Evolutionary conservation across 495 filamentous ascomycete genomes (phyloP), one percentile per base, ranked within the genome.

Genomic region (Trichocladium antarcticum): DNA sequence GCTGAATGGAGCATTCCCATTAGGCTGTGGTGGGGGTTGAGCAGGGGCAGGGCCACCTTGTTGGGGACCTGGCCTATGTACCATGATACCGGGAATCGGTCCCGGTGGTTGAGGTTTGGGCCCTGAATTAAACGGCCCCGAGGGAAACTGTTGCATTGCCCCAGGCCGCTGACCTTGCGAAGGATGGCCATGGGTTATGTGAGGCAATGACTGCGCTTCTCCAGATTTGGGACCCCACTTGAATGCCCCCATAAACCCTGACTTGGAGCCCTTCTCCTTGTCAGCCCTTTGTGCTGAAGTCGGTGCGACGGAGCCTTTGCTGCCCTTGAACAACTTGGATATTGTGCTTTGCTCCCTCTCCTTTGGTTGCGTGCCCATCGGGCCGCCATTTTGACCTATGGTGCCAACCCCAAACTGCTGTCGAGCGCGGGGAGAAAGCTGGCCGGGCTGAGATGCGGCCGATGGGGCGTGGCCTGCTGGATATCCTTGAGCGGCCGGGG

Each of bases 301-400:
- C 29, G 39, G 42, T 0, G 38, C 27, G 8, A 16, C 16, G 1
- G 56, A 37, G 3, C 42, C 28, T 14, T 59, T 63, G 21, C 36
- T 50, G 24, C 58, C 57, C 32, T 57, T 61, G 36, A 65, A 57
- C 37, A 65, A 39, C 50, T 61, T 65, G 9, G 62, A 59, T n/a
- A 67, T 41, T 0, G 61, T 61, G 50, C 61, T 61, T 31, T 63
- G 62, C 32, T 64, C 57, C 24, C 58, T 61, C 43, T 60, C 54
- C 40, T 50, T 55, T 8, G 37, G 36, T 17, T 42, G 56, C 2
- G 35, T 36, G 3, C 48, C 29, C 37, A 43, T 46, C 1, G 57
- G 49, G 28, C 38, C 34, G 10, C 42, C 50, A 15, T 53, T 55
- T 11, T 38, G 53, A 10, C 29, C 46, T 40, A 38, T 22, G 14